These are phyloP conservation scores for Schwanniomyces sp. DNA, from an alignment of 805 yeast genomes.

Conservation along the genomic window DNA sequence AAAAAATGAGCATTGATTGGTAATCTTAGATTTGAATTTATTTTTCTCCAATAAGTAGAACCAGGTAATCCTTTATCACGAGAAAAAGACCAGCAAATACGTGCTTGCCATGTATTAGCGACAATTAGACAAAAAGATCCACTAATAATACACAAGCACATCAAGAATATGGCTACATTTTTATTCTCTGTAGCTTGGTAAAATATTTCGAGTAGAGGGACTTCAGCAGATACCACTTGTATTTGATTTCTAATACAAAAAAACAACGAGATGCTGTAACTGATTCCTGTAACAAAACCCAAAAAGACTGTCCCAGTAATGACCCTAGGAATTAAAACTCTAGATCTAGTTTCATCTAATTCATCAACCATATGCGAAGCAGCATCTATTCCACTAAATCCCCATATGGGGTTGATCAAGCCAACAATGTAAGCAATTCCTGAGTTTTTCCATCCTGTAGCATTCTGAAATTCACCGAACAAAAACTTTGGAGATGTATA, in stretches of 20 bases:
- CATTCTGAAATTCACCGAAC: conserved; percentile 17
- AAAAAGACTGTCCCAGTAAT: conserved; percentile 41
- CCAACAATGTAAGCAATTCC: conserved; percentile 39
- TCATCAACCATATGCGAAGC: conserved; percentile 42
- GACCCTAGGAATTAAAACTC: conserved; percentile 38
- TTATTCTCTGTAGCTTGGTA: conserved; percentile 36
- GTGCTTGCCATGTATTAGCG: too few species aligned
- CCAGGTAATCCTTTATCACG: too few species aligned
- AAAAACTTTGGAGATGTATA: conserved; percentile 28
- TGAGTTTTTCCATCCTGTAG: conserved; percentile 27
- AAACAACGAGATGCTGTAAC: conserved; percentile 40
- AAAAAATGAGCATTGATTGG: too few species aligned
- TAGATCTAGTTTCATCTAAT: conserved; percentile 34
- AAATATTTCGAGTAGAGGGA: conserved; percentile 42
- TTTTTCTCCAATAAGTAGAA: too few species aligned
- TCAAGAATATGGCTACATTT: conserved; percentile 33
- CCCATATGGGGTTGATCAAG: conserved; percentile 38
- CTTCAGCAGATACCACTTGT: conserved; percentile 26
- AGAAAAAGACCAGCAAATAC: too few species aligned
- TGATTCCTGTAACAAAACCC: conserved; percentile 39
- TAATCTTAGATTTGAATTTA: too few species aligned
- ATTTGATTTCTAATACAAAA: conserved; percentile 34
- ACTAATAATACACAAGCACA: too few species aligned
- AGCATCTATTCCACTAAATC: conserved; percentile 40
- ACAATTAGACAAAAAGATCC: too few species aligned